Evolutionary conservation across 306 rosid genomes (phyloP), one percentile per base, ranked within the genome.

Genomic region (Medicago arabica): DNA sequence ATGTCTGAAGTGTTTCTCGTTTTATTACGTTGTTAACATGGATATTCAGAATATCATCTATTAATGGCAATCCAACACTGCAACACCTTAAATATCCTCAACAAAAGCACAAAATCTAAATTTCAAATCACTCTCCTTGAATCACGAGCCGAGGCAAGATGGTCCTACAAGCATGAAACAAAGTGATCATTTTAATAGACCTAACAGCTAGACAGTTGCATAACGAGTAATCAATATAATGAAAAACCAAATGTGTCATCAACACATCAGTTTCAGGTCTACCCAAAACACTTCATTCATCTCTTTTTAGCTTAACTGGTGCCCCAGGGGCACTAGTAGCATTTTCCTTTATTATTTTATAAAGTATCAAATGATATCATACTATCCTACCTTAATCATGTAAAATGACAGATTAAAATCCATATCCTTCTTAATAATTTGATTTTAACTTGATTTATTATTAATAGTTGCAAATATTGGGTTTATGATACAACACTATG

Each of bases 81-180:
- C 72, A 31, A n/a, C 28, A 68, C 57, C 38, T 19, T 71, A 16
- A 9, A 46, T 59, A 82, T 44, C 81, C 68, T 76, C 39, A 76
- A 44, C 51, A 64, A 69, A 78, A 72, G 74, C 81, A 82, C 44
- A 53, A 68, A 57, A 58, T 72, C 31, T 63, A 64, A 61, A 44
- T 40, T 31, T 86, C 84, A 90, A 69, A 82, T 74, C 83, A 92
- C 84, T 77, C 89, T 87, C 92, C 88, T 95, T 36, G 93, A 83
- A 80, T 92, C 99, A n/a, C 97, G 99, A 71, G 93, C 72, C 9
- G 99, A 87, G 50, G 92, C 64, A 82, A 96, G 34, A 81, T 96
- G 99, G 76, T 92, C 99, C 99, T 96, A 73, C 82, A 90, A 74
- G 39, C 83, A 79, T 72, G 72, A 71, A 72, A 76, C 74, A 76